These are phyloP conservation scores for Pestalotiopsis sp. DNA, from an alignment of 2,329 filamentous ascomycete genomes.

Conservation along the genomic window DNA sequence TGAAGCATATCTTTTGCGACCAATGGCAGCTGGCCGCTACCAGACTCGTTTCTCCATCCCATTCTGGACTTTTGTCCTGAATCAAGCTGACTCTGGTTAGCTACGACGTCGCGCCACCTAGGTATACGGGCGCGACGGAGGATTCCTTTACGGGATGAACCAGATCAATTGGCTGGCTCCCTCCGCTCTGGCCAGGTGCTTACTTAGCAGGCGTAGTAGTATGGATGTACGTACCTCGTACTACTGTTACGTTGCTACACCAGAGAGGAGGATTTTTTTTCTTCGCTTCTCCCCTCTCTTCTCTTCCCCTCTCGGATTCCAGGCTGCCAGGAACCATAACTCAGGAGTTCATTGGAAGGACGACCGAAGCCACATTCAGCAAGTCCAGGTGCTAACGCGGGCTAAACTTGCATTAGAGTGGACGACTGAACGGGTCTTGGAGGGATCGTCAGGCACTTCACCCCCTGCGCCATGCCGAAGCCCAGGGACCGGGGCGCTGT, in stretches of 20 bases:
- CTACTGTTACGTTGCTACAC: neutral
- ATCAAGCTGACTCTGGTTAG: neutral
- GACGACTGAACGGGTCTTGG: neutral
- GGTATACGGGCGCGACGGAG: neutral
- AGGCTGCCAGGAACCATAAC: neutral
- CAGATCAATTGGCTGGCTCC: neutral
- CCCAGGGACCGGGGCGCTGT: neutral
- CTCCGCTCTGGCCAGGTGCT: neutral
- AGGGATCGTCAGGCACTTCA: slow-evolving; percentile 11
- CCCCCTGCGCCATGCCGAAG: slow-evolving; percentile 2
- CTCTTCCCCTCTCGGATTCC: neutral
- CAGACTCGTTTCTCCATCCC: neutral
- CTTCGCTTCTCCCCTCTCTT: neutral
- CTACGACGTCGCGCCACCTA: neutral
- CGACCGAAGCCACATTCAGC: neutral
- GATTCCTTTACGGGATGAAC: neutral
- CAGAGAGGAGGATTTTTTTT: neutral
- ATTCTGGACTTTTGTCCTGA: neutral
- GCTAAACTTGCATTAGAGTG: neutral
- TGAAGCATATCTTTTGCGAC: neutral
- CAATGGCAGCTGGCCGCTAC: neutral
- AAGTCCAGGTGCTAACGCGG: slow-evolving; percentile 1
- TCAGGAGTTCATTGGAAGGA: neutral
- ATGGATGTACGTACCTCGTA: neutral
- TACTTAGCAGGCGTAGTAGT: neutral